Evolutionary conservation across 129 eudicot species (phyloP), one percentile per base, ranked within the genome.

Genomic region (Lactuca saligna): DNA sequence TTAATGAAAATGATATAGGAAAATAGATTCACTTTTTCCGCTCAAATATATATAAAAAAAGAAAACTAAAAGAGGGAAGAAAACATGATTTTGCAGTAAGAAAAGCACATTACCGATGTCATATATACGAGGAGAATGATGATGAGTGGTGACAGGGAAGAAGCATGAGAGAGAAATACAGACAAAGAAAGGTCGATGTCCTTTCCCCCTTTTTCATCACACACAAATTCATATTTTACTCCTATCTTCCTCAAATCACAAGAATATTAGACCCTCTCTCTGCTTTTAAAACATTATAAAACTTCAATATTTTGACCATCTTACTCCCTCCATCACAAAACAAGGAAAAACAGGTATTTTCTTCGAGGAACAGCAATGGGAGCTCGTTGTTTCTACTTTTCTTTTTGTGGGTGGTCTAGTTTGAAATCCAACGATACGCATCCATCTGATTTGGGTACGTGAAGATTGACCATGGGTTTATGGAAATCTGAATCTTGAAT

Each of bases 371-470:
- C 79, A 34, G 54, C 49, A 60, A 88, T 88, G 96, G 96, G 88
- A 56, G 74, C 75, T 76, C 82, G 85, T 20, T 88, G 96, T 77
- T 88, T 89, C 17, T 75, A 69, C 63, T 80, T 88, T n/a, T 69
- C 84, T 16, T 65, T 76, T 56, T 88, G 91, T 37, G 83, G 85
- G 54, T 85, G 88, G 88, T 76, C 81, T 41, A 61, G 9, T 49
- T 73, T 76, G 69, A 88, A 85, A 72, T 70, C 81, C 70, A 73
- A 75, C 69, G 71, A 54, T 34, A 76, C 83, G 3, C 79, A 81
- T 71, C 79, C 88, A 11, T 68, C 87, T 51, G 88, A 88, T 82
- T 76, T 78, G 13, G 96, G 96, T 88, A 82, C 62, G 61, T 48
- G 15, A 59, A 46, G 8, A 31, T 67, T 31, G 15, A 63, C 6